Base-by-base conservation (phyloP, 805 yeast genomes). In the Kazachstania africana region DNA sequence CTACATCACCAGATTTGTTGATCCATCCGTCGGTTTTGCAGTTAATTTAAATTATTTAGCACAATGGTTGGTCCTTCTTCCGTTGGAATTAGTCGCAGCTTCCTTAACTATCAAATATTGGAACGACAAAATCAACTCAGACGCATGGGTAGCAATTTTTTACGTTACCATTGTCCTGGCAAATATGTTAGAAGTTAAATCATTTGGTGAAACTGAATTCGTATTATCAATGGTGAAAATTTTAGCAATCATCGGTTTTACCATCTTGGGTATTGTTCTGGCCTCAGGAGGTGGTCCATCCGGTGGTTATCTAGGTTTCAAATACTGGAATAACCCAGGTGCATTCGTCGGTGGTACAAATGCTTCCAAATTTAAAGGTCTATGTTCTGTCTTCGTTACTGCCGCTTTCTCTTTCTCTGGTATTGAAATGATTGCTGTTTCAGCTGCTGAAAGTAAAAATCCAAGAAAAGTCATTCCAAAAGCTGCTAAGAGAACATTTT, bases 401-500 rank as follows among this genome's bases (percentile, higher is more conserved):
- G 72, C 75, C 12, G 67, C 70, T 0, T 81, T 78, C 52, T 68
- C 83, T 8, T 81, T 73, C 48, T 72, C 79, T 25, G 88, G 88
- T 36, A 69, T 82, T 12, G 91, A 80, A 55, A 61, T 80, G 43
- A 70, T 71, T 24, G 82, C 84, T 31, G 63, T 80, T 25, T 79
- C 85, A 8, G 80, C 87, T 20, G 87, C 87, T 6, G 93, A 81
- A 54, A 65, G 83, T 16, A 67, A 57, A 22, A 70, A 78, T 52
- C 88, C 91, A 28, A 62, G 78, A 43, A 63, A 62, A 34, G 57
- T 79, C 2, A 65, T 79, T 34, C 91, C 88, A 23, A 65, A 67
- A 31, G 87, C 88, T 26, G 72, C 78, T 36, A 80, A 79, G 55
- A 87, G 81, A 59, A 83, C 79, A 3, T 78, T 82, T 59, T 80